Evolutionary conservation across 495 filamentous ascomycete species (phyloP).

Genomic region (Xylaria venustula): DNA sequence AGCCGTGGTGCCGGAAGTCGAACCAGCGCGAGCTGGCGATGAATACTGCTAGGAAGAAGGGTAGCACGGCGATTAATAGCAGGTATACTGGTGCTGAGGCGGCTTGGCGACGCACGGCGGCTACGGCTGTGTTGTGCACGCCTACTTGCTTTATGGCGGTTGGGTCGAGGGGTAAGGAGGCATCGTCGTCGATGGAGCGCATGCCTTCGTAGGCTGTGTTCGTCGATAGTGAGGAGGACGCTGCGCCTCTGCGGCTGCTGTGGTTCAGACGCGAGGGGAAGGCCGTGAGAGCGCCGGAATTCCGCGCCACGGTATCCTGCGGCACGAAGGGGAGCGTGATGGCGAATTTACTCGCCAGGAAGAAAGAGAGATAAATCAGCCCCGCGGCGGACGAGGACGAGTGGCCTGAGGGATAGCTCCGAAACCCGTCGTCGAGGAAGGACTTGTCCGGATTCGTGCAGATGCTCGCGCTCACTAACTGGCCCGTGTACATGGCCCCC

Average conservation of each 20-base stretch:
- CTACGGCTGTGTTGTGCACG: conserved; percentile 44
- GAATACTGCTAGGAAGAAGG: conserved; percentile 54
- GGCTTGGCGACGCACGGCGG: conserved; percentile 57
- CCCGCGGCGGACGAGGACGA: conserved; percentile 64
- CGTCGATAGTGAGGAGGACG: not conserved
- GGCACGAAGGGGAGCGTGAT: conserved; percentile 59
- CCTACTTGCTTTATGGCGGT: conserved; percentile 34
- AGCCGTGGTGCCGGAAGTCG: conserved; percentile 85
- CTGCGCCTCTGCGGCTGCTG: not conserved
- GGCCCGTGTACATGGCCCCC: conserved; percentile 41
- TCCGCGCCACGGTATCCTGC: conserved; percentile 30
- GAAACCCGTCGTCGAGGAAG: conserved; percentile 81
- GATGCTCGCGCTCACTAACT: conserved; percentile 62
- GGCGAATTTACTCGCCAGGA: conserved; percentile 61
- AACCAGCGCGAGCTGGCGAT: conserved; percentile 63
- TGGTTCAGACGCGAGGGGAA: conserved; percentile 47
- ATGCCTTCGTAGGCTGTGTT: conserved; percentile 26
- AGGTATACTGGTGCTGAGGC: conserved; percentile 71
- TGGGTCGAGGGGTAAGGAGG: conserved; percentile 24
- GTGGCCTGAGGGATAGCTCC: conserved; percentile 78
- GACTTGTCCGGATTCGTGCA: conserved; percentile 64
- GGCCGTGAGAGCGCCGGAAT: conserved; percentile 37
- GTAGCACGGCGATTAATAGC: conserved; percentile 63
- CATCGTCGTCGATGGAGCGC: conserved; percentile 19
- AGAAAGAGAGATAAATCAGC: conserved; percentile 75